phyloP scores from a whole-genome alignment of 2,329 filamentous ascomycete genomes.

The Aspergillus alliaceus region DNA sequence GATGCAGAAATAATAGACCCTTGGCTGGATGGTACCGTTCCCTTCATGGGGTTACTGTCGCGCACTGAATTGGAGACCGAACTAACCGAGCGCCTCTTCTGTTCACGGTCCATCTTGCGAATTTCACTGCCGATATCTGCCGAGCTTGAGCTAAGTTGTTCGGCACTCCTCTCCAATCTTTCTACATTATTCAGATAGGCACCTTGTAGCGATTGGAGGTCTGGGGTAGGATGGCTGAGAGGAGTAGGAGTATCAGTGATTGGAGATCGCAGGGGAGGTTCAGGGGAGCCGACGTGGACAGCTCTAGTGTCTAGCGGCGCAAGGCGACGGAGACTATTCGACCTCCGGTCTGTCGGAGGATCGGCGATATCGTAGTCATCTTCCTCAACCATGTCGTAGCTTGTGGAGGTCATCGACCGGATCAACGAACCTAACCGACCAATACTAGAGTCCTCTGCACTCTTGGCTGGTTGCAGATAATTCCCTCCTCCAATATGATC shows the following conservation, averaged over 20 bases:
- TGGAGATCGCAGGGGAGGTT: slow-evolving; percentile 39
- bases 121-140: slow-evolving; percentile 47
- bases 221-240: slow-evolving; percentile 50
- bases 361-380: slow-evolving; percentile 46
- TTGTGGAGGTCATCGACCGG: slow-evolving; percentile 38
- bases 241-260: slow-evolving; percentile 43
- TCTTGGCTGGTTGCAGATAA: slow-evolving; percentile 30
- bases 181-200: slow-evolving; percentile 52
- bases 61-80: slow-evolving; percentile 40
- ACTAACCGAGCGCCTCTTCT: slow-evolving; percentile 42
- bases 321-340: slow-evolving; percentile 25
- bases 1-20: slow-evolving; percentile 44
- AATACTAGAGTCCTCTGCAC: slow-evolving; percentile 24
- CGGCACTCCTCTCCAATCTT: slow-evolving; percentile 49
- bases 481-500: slow-evolving; percentile 31
- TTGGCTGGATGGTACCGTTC: slow-evolving; percentile 39
- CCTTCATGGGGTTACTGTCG: slow-evolving; percentile 43
- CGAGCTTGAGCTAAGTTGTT: slow-evolving; percentile 48
- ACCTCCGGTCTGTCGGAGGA: slow-evolving; percentile 22
- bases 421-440: slow-evolving; percentile 34
- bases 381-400: slow-evolving; percentile 49
- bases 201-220: slow-evolving; percentile 51
- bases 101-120: slow-evolving; percentile 46
- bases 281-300: slow-evolving; percentile 21
- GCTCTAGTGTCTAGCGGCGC: slow-evolving; percentile 29